Conservation (phyloP, 257 asterid genomes). For the Penstemon eatonii region DNA sequence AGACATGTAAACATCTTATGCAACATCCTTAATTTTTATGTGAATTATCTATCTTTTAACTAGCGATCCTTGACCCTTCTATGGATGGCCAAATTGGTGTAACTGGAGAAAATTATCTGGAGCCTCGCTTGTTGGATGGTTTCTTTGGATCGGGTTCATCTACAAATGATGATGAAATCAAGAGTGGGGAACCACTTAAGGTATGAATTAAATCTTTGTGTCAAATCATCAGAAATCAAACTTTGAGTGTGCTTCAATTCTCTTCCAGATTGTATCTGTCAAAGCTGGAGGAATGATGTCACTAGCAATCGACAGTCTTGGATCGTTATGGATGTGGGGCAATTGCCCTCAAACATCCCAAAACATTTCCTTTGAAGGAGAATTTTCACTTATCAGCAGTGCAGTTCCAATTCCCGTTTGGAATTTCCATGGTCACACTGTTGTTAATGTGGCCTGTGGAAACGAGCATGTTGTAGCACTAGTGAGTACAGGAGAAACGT, state of each 20-base stretch:
- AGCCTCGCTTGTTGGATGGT: constrained; percentile 63
- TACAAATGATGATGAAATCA: constrained; percentile 29
- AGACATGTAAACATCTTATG: background rate
- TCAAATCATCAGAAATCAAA: background rate
- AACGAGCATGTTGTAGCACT: constrained; percentile 83
- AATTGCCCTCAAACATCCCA: constrained; percentile 63
- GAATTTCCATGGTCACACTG: constrained; percentile 85
- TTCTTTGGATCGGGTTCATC: constrained; percentile 59
- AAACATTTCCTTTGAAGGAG: constrained; percentile 38
- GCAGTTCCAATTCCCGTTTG: constrained; percentile 63
- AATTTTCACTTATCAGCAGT: constrained; percentile 47
- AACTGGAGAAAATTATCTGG: constrained; percentile 54
- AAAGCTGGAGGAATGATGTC: constrained; percentile 97
- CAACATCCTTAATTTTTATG: background rate
- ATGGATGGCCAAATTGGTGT: constrained; percentile 85
- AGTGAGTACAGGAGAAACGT: constrained; percentile 67
- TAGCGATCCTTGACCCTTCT: constrained; percentile 51
- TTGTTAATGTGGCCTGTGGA: constrained; percentile 87
- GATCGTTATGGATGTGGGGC: constrained; percentile 93
- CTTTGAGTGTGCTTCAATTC: background rate
- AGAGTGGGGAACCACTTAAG: constrained; percentile 50
- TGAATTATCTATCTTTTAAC: background rate
- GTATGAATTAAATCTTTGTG: constrained; percentile 40
- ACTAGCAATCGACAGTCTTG: constrained; percentile 70
- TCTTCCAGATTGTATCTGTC: constrained; percentile 63